These are phyloP conservation scores for Coelastrella sp. DNA, from an alignment of 139 green algal species.

Conservation along the genomic window DNA sequence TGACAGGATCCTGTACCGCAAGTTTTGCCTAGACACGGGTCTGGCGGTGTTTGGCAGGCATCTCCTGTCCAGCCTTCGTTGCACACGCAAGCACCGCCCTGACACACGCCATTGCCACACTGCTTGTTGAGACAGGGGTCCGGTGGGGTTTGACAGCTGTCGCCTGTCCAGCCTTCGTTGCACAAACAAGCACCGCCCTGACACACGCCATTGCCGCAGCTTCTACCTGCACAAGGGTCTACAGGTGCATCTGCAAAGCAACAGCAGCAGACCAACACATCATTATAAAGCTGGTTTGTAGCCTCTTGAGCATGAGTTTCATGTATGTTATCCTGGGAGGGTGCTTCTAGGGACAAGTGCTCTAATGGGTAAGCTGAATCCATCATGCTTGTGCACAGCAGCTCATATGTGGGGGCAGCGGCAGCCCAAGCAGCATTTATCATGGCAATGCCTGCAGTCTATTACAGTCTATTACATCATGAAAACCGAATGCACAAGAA, in stretches of 20 bases:
- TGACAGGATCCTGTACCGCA: too few relatives aligned
- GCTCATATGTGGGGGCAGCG: too few relatives aligned
- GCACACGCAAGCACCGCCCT: background rate
- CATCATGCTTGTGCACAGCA: too few relatives aligned
- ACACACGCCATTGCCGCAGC: slow-evolving; percentile 5
- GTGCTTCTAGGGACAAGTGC: too few relatives aligned
- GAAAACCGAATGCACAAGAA: too few relatives aligned
- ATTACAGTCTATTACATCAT: too few relatives aligned
- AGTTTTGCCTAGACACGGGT: background rate
- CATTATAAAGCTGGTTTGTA: background rate
- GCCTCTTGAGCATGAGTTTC: background rate
- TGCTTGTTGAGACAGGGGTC: background rate
- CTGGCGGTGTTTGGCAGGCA: background rate
- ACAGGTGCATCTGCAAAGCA: background rate
- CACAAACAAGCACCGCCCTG: background rate
- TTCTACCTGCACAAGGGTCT: slow-evolving; percentile 14
- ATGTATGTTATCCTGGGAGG: background rate
- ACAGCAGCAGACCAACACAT: background rate
- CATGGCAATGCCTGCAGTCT: too few relatives aligned
- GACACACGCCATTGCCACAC: background rate
- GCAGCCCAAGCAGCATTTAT: too few relatives aligned
- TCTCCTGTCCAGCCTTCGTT: background rate
- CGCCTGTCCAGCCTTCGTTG: background rate
- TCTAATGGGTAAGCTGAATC: too few relatives aligned
- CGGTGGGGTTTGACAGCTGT: background rate